These are phyloP conservation scores for Calonectria ilicicola DNA, from an alignment of 2,329 filamentous ascomycete genomes.

Conservation along the genomic window DNA sequence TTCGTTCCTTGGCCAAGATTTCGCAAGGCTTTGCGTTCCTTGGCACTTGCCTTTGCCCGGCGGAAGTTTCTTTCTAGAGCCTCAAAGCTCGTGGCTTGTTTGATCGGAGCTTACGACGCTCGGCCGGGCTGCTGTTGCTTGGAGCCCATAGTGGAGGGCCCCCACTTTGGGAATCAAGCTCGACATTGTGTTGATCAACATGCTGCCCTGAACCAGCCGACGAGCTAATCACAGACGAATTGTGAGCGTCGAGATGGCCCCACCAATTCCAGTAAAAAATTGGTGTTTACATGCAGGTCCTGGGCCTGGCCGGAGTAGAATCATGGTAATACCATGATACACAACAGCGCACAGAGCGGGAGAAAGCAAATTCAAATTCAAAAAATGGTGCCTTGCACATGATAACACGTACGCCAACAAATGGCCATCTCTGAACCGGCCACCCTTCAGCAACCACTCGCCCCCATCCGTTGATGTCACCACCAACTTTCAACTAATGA, in stretches of 20 bases:
- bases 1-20: neutral
- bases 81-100: slow-evolving; percentile 25
- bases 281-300: slow-evolving; percentile 25
- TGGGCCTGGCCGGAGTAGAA: neutral
- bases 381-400: neutral
- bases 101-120: slow-evolving; percentile 42
- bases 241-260: neutral
- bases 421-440: neutral
- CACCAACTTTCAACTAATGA: neutral
- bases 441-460: neutral
- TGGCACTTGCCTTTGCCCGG: neutral
- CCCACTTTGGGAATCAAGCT: slow-evolving; percentile 26
- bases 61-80: neutral
- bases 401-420: neutral
- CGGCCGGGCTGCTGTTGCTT: slow-evolving; percentile 25
- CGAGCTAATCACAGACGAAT: neutral
- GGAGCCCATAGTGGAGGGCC: slow-evolving; percentile 6
- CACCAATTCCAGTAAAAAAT: neutral
- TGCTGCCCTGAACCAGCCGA: slow-evolving; percentile 3
- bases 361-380: neutral
- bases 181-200: slow-evolving; percentile 23
- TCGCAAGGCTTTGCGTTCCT: neutral
- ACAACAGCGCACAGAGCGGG: slow-evolving; percentile 3
- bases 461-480: slow-evolving; percentile 23
- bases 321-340: neutral